phyloP scores from a whole-genome alignment of 2,329 filamentous ascomycete genomes.

The Colletotrichum kahawae region DNA sequence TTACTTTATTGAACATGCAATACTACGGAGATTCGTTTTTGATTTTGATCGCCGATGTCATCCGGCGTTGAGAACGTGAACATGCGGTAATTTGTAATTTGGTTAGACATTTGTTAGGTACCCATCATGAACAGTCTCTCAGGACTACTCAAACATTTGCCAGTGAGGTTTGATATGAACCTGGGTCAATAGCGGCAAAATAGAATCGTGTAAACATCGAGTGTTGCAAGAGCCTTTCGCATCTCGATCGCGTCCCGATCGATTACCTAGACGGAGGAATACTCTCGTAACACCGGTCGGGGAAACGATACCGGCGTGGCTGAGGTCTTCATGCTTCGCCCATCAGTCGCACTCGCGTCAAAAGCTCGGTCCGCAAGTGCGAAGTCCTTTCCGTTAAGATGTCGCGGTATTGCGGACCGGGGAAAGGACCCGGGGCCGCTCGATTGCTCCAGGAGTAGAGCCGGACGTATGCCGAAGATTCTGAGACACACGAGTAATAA shows the following conservation, averaged over 20 bases:
- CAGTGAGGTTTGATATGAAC: background rate
- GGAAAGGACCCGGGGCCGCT: background rate
- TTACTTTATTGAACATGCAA: background rate
- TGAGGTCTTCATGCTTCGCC: background rate
- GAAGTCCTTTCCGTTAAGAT: background rate
- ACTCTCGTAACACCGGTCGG: background rate
- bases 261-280: background rate
- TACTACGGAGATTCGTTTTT: background rate
- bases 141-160: background rate
- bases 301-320: background rate
- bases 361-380: background rate
- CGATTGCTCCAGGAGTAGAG: background rate
- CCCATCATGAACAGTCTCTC: fast-evolving
- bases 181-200: background rate
- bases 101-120: background rate
- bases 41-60: background rate
- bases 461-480: background rate
- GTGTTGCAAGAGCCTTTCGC: background rate
- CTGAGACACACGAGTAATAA: background rate
- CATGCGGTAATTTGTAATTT: background rate
- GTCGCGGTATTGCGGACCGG: background rate
- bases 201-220: background rate
- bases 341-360: background rate
- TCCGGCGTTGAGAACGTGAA: background rate
- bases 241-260: background rate